Evolutionary conservation across 2,329 filamentous ascomycete genomes (phyloP), one percentile per base, ranked within the genome.

Genomic region (Chaetothyriales sp.): DNA sequence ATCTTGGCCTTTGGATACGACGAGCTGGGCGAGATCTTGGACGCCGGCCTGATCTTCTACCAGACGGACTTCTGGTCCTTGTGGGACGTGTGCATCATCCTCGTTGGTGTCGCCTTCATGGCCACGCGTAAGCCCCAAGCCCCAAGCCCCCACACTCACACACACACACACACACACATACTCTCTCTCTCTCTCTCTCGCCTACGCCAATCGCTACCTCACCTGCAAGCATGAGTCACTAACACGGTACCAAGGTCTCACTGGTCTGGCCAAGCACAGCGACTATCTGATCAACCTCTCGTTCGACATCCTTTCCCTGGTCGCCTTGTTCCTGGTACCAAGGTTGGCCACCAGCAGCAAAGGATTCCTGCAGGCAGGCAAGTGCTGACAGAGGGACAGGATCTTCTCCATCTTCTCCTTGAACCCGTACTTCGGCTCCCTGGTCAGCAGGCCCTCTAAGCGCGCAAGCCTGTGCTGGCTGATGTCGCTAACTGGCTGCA

Each of bases 281-380:
- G 66, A 71, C 8, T 66, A 73, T 15, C 76, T 86, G n/a, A 83
- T 83, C 46, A 83, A 92, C 53, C 73, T 83, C 2, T 82, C 87
- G 0, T 95, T 95, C 64, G 86, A 95, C 62, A 81, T 95, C n/a
- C 72, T 95, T 19, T 83, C 87, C 0, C 73, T 95, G 12, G 86
- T 95, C 65, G 89, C 87, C 0, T 74, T 95, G 8, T 90, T 95
- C 64, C 81, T 95, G 66, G 84, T 95, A 18, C 89, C 89, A 43
- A 73, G 79, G 71, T 73, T 60, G 58, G 64, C 48, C 28, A 43
- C 43, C 12, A 22, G 49, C 46, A 48, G 22, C 3, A n/a, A n/a
- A 28, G 48, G 45, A 43, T 19, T 43, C 25, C 28, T 36, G 42
- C 43, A 51, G 46, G 39, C 44, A 44, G 44, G 39, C 50, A 55